These are phyloP conservation scores for Ustilago cynodontis DNA, from an alignment of 1,284 basidiomycete genomes.

Conservation along the genomic window DNA sequence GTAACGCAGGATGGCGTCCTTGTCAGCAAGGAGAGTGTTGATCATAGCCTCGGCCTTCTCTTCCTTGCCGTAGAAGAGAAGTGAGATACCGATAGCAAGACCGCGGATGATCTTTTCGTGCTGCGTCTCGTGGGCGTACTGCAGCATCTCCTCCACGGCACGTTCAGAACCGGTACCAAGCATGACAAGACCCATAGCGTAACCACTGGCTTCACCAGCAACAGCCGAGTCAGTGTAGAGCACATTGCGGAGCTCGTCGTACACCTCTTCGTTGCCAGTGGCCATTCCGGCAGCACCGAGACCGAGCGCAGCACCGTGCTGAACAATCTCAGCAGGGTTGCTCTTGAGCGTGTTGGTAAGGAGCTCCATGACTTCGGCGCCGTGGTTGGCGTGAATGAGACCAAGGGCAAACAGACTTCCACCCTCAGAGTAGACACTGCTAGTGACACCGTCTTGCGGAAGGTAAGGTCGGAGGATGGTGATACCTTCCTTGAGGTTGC, in stretches of 20 bases:
- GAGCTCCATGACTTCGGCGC: slow-evolving; percentile 66
- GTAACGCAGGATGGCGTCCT: slow-evolving; percentile 69
- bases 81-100: slow-evolving; percentile 68
- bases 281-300: slow-evolving; percentile 70
- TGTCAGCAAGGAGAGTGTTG: slow-evolving; percentile 66
- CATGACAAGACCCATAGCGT: slow-evolving; percentile 70
- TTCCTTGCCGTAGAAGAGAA: slow-evolving; percentile 69
- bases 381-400: slow-evolving; percentile 69
- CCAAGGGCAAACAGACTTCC: slow-evolving; percentile 68
- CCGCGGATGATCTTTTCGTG: slow-evolving; percentile 70
- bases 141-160: slow-evolving; percentile 70
- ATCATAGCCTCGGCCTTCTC: slow-evolving; percentile 66
- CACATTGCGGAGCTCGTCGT: slow-evolving; percentile 68
- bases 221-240: slow-evolving; percentile 69
- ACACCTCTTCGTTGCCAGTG: slow-evolving; percentile 68
- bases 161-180: slow-evolving; percentile 66
- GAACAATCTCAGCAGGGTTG: slow-evolving; percentile 68
- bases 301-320: slow-evolving; percentile 69
- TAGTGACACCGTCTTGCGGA: slow-evolving; percentile 64
- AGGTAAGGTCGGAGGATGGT: slow-evolving; percentile 67
- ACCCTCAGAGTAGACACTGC: slow-evolving; percentile 68
- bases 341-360: slow-evolving; percentile 67
- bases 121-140: slow-evolving; percentile 70
- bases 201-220: slow-evolving; percentile 69
- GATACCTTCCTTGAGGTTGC: slow-evolving; percentile 67